Evolutionary conservation across 768 basidiomycete genomes (phyloP), one percentile per base, ranked within the genome.

Genomic region (Kwoniella dejecticola): DNA sequence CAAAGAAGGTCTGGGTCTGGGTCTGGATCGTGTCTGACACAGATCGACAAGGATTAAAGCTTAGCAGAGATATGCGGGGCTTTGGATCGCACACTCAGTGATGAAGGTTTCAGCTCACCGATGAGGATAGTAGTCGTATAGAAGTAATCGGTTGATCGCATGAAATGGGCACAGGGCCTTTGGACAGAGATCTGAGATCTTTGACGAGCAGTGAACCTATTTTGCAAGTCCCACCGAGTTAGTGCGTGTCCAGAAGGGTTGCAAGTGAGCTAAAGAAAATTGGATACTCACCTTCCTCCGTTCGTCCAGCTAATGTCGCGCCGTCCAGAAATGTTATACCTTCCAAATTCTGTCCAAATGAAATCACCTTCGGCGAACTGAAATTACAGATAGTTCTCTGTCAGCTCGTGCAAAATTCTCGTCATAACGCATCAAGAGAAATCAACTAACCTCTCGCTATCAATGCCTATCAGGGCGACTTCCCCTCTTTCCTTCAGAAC

Each of bases 291-390:
- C 64, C 56, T 17, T 57, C 13, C 13, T 15, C 26, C 1, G 60
- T 46, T 6, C 50, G 38, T 24, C 50, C 61, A 12, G 61, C 66
- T 26, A 67, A 44, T 21, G 55, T 62, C 26, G 62, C 57, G 11
- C 59, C 66, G 23, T 63, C 66, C 10, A 63, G 29, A 53, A 67
- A 67, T 15, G 19, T 31, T 13, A 67, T n/a, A 10, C 52, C 21
- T 24, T 19, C 33, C 52, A 67, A 21, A 23, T 48, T 52, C 13
- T 31, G 10, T 19, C 40, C 52, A 29, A 60, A 67, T 3, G 50
- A 38, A 17, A 67, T 30, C n/a, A 55, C 31, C 30, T 56, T 59
- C 15, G 57, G 15, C 7, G 66, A 42, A 19, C 66, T 67, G 47
- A 4, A 6, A n/a, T n/a, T n/a, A n/a, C n/a, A n/a, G n/a, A n/a